Percentiles rank a stretch among this genome's conserved stretches.
Conservation (phyloP, 352 stramenopile species). For the Peronospora farinosa region DNA sequence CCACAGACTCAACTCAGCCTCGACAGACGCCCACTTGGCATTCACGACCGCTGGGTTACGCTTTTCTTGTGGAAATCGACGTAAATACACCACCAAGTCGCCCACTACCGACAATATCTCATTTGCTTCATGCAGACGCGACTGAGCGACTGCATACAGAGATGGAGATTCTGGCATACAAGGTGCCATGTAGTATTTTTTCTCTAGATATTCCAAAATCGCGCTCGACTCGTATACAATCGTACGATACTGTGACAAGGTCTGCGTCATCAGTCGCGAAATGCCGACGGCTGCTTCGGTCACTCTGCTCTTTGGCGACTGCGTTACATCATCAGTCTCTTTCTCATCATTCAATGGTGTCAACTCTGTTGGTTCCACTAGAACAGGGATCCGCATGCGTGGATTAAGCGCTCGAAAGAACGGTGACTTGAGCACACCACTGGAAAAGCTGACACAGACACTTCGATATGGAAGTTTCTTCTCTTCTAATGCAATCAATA, state of each 20-base stretch:
- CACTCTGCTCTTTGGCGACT: conserved; percentile 21
- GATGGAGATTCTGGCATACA: conserved; percentile 48
- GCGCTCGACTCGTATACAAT: conserved; percentile 75
- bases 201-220: conserved; percentile 80
- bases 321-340: background rate
- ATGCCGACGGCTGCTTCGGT: conserved; percentile 31
- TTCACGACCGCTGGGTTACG: conserved; percentile 54
- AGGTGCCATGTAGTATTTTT: conserved; percentile 38
- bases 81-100: conserved; percentile 75
- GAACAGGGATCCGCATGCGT: conserved; percentile 74
- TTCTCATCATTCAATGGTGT: background rate
- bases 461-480: conserved; percentile 72
- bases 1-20: conserved; percentile 72
- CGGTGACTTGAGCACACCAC: conserved; percentile 70
- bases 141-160: conserved; percentile 65
- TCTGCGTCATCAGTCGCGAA: conserved; percentile 29
- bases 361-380: conserved; percentile 54
- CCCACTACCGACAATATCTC: conserved; percentile 80
- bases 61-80: conserved; percentile 53
- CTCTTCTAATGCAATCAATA: conserved; percentile 74
- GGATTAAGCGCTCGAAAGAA: conserved; percentile 76
- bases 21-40: conserved; percentile 62
- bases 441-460: conserved; percentile 79
- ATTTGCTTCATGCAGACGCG: conserved; percentile 73
- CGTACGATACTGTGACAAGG: conserved; percentile 32